These are phyloP conservation scores for Leptographium wingfieldii DNA, from an alignment of 2,329 filamentous ascomycete genomes.

Conservation along the genomic window DNA sequence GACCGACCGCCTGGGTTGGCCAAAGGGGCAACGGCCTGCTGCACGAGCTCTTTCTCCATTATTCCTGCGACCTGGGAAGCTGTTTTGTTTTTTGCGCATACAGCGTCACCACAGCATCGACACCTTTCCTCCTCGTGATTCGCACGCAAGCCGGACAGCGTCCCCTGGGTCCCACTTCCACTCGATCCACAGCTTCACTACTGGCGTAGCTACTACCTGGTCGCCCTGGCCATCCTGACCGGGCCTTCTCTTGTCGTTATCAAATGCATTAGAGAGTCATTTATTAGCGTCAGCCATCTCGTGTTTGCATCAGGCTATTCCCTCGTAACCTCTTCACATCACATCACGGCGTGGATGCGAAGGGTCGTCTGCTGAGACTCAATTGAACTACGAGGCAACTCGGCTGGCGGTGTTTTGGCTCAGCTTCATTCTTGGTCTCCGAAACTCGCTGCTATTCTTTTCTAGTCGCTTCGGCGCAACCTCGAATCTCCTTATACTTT, in stretches of 20 bases:
- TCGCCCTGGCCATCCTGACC: not conserved
- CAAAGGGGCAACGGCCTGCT: not conserved
- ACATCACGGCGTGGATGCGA: not conserved
- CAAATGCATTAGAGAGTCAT: not conserved
- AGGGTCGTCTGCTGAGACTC: not conserved
- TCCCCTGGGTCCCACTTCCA: not conserved
- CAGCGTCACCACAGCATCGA: not conserved
- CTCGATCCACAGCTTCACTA: not conserved
- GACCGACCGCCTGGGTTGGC: not conserved
- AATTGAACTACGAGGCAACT: not conserved
- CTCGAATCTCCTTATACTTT: not conserved
- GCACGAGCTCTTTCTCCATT: not conserved
- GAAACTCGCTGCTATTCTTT: not conserved
- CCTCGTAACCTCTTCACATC: not conserved
- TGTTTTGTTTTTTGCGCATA: constrained; percentile 2
- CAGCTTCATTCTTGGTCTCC: not conserved
- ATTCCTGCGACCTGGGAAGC: not conserved
- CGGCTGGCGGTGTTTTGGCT: not conserved
- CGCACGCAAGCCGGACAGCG: not conserved
- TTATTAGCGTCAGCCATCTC: not conserved
- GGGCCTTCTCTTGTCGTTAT: not conserved
- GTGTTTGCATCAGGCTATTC: not conserved
- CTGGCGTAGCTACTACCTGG: not conserved
- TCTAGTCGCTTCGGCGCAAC: not conserved
- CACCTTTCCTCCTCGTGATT: not conserved